Conservation (phyloP, 129 eudicot species). For the Smallanthus sonchifolius region DNA sequence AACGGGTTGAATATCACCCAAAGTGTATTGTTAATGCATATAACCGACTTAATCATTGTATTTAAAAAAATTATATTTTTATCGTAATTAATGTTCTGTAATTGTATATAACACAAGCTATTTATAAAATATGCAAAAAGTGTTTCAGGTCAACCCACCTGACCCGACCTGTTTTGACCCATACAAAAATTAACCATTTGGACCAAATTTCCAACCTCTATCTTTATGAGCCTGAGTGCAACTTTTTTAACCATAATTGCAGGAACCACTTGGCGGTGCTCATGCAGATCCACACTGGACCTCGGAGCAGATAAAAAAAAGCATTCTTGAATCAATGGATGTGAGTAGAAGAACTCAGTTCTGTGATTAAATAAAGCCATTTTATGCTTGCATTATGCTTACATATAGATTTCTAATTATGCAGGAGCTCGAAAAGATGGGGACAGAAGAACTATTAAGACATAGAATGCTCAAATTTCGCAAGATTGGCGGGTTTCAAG, state of each 20-base stretch:
- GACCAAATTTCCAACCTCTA: not conserved
- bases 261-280: conserved; percentile 99
- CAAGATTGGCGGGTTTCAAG: conserved; percentile 66
- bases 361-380: not conserved
- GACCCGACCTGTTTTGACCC: not conserved
- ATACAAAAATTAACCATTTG: not conserved
- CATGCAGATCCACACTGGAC: conserved; percentile 95
- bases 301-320: conserved; percentile 74
- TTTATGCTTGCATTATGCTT: not conserved
- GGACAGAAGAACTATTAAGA: conserved; percentile 47
- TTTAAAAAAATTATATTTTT: not conserved
- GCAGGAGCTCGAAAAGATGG: conserved; percentile 73
- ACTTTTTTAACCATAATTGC: conserved; percentile 16
- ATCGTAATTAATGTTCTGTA: not conserved
- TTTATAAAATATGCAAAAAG: not conserved
- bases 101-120: not conserved
- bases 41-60: not conserved
- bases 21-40: conserved; percentile 1
- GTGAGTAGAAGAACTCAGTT: conserved; percentile 45
- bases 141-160: not conserved
- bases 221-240: conserved; percentile 2
- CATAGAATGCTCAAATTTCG: conserved; percentile 68
- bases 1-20: not conserved
- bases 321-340: conserved; percentile 73
- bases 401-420: not conserved